Evolutionary conservation across 202 grass and related monocot genomes (phyloP).

Genomic region (Elaeis oleifera): DNA sequence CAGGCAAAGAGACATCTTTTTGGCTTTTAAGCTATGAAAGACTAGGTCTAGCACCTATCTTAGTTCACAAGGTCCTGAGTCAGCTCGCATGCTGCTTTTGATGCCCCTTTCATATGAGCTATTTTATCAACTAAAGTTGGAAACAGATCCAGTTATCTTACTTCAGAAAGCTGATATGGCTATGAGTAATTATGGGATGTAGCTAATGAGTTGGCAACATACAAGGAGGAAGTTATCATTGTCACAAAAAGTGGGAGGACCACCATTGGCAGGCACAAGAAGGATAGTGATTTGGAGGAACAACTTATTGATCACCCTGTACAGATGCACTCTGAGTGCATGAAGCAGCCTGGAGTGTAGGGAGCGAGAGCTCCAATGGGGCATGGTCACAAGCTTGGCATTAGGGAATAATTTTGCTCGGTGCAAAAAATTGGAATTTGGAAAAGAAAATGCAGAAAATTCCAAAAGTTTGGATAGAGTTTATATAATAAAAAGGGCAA

Average conservation of each 20-base stretch:
- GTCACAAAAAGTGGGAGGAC: slow-evolving; percentile 46
- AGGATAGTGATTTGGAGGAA: slow-evolving; percentile 58
- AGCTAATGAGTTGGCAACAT: slow-evolving; percentile 71
- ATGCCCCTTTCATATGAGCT: background rate
- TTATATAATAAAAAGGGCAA: too few species aligned
- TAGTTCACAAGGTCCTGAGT: background rate
- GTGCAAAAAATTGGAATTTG: too few species aligned
- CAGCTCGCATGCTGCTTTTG: background rate
- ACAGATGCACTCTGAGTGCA: slow-evolving; percentile 41
- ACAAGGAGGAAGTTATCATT: slow-evolving; percentile 66
- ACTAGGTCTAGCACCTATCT: too few species aligned
- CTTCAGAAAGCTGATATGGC: slow-evolving; percentile 71
- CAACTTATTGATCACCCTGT: slow-evolving; percentile 34
- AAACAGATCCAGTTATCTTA: slow-evolving; percentile 78
- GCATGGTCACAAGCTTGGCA: too few species aligned
- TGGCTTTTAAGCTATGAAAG: too few species aligned
- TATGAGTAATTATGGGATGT: slow-evolving; percentile 66
- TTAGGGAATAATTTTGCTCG: too few species aligned
- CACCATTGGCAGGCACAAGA: slow-evolving; percentile 33
- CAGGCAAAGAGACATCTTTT: too few species aligned
- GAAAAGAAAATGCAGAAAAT: too few species aligned
- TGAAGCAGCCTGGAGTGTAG: background rate
- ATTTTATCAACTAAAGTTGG: slow-evolving; percentile 38
- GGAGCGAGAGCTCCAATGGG: background rate
- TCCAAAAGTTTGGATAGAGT: too few species aligned